A percentile compares a stretch with the other conserved stretches of the same genome.
phyloP scores from a whole-genome alignment of 169 alveolate species.

The Perkinsus chesapeaki region DNA sequence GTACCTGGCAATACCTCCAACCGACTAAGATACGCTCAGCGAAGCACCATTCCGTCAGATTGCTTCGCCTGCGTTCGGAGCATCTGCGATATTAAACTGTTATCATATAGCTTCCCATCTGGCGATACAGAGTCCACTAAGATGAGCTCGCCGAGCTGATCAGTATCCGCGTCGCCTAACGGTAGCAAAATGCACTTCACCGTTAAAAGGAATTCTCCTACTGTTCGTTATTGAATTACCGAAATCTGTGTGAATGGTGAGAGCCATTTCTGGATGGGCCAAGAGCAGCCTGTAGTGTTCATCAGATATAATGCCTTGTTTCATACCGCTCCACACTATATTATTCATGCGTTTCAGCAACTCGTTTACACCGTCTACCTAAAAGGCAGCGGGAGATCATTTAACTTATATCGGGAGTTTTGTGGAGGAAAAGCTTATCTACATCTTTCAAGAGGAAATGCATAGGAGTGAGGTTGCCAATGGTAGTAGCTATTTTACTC shows the following conservation, averaged over 20 bases:
- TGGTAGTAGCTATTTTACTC: too few relatives aligned
- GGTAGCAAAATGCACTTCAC: too few relatives aligned
- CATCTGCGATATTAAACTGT: neutral
- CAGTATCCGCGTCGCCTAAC: neutral
- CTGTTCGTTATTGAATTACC: neutral
- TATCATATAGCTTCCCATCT: neutral
- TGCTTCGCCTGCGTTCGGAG: neutral
- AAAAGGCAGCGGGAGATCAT: too few relatives aligned
- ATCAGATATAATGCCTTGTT: neutral
- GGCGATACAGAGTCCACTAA: neutral
- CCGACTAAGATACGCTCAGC: neutral
- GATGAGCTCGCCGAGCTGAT: neutral
- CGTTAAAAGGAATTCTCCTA: too few relatives aligned
- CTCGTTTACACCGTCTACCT: neutral
- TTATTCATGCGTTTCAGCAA: neutral
- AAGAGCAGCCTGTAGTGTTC: neutral
- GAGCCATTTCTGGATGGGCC: neutral
- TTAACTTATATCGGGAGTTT: too few relatives aligned
- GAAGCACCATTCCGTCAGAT: neutral
- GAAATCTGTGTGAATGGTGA: neutral
- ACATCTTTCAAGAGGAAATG: too few relatives aligned
- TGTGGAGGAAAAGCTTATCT: too few relatives aligned
- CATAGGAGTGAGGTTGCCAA: too few relatives aligned
- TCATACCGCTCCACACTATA: neutral
- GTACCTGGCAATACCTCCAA: neutral